Evolutionary conservation across 257 asterid species (phyloP), one percentile per base, ranked within the genome.

Genomic region (Ballota nigra): DNA sequence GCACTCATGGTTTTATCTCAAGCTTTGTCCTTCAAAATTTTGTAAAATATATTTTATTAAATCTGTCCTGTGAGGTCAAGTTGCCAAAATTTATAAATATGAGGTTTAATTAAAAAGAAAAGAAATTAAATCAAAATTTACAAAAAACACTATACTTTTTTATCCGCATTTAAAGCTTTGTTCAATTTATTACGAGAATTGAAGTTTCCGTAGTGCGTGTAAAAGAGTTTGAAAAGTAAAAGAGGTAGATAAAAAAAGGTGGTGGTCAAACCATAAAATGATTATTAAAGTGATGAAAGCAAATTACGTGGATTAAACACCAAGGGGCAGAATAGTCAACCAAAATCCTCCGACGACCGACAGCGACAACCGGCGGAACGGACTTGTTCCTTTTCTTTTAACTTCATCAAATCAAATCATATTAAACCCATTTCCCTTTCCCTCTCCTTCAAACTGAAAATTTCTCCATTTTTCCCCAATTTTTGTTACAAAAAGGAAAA

Each of bases 251-350:
- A 41, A 1, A 41, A 41, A 28, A 1, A 68, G 8, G 0, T 5
- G 1, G 58, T 59, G 53, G 81, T 80, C 81, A 71, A 80, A 77
- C 57, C 69, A 38, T 29, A 63, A 62, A 63, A 63, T 53, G 59
- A 73, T 53, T 52, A 66, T 60, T 56, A 56, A 70, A 33, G 13
- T 53, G 51, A 12, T 52, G 31, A 67, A 40, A 52, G 20, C 19
- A 6, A 73, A 72, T 76, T 28, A 69, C 76, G 73, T 55, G 72
- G 69, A 40, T 10, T 15, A 53, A 70, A 40, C 65, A 34, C 66
- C 28, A 16, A 70, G 68, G 79, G 79, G 72, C 23, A 72, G 51
- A 82, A 71, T 52, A 72, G 83, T 82, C 80, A 75, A 75, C 75
- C 41, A 4, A 41, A 68, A 31, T 28, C 75, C 61, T 55, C 63